Percentiles rank a stretch among this genome's conserved stretches.
Conservation (phyloP, 305 asterid species). For the Solanum hybrid region DNA sequence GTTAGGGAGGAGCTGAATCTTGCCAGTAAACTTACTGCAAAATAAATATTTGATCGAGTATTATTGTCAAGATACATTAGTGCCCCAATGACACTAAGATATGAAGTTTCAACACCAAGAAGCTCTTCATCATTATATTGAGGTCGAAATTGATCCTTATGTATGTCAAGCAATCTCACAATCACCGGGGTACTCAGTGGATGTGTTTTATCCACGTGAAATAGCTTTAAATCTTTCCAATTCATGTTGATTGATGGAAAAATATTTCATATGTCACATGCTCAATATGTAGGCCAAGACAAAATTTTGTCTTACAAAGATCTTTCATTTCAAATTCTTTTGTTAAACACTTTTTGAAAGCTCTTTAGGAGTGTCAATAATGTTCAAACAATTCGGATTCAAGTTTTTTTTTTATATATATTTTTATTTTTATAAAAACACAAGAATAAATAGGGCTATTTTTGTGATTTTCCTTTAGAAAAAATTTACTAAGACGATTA, state of each 20-base stretch:
- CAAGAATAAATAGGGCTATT: not conserved
- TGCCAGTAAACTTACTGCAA: not conserved
- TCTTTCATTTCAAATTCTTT: not conserved
- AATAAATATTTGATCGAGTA: not conserved
- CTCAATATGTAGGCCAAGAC: not conserved
- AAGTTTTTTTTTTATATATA: no score
- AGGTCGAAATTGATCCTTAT: not conserved
- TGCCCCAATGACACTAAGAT: not conserved
- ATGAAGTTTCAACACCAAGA: not conserved
- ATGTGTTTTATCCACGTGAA: not conserved
- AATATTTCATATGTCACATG: not conserved
- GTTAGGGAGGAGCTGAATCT: not conserved
- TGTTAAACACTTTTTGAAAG: not conserved
- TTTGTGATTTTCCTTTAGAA: not conserved
- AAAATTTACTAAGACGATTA: no score
- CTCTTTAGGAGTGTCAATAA: not conserved
- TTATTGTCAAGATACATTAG: not conserved
- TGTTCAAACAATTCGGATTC: not conserved
- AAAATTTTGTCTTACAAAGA: not conserved
- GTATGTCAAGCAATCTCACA: not conserved
- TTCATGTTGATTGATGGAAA: not conserved
- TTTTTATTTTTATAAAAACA: no score
- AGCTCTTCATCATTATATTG: not conserved
- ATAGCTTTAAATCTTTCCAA: not conserved
- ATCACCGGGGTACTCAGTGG: not conserved